phyloP scores from a whole-genome alignment of 164 flowering plant genomes.

The Warburgia ugandensis region DNA sequence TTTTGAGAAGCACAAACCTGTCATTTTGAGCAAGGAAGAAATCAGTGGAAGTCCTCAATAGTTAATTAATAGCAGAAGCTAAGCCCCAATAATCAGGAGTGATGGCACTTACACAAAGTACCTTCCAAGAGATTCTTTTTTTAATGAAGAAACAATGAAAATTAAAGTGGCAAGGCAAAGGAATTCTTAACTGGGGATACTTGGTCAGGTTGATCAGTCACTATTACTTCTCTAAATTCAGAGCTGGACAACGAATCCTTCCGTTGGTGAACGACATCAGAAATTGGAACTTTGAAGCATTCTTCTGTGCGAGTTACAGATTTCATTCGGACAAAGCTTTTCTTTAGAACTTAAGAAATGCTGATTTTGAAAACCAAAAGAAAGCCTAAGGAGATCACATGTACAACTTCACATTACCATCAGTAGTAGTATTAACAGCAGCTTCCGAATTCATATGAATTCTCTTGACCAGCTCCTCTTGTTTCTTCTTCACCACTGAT shows the following conservation, averaged over 20 bases:
- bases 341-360: conserved; percentile 34
- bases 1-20: too few relatives aligned
- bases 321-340: conserved; percentile 19
- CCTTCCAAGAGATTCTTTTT: too few relatives aligned
- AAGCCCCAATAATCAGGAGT: too few relatives aligned
- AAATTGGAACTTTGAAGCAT: conserved; percentile 9
- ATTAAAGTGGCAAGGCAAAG: not conserved
- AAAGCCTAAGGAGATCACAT: conserved; percentile 16
- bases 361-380: conserved; percentile 29
- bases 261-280: not conserved
- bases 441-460: conserved; percentile 14
- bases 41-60: too few relatives aligned
- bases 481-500: conserved; percentile 63
- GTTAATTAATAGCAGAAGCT: too few relatives aligned
- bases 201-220: conserved; percentile 12
- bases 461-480: conserved; percentile 25
- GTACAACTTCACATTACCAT: conserved; percentile 9
- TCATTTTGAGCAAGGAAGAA: too few relatives aligned
- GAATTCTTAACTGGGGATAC: conserved; percentile 37
- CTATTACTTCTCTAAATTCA: conserved; percentile 12
- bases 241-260: conserved; percentile 8
- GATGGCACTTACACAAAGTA: too few relatives aligned
- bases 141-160: too few relatives aligned
- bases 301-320: conserved; percentile 10
- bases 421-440: conserved; percentile 5